A percentile compares a stretch with the other conserved stretches of the same genome.
These are phyloP conservation scores for Salisapilia sapeloensis DNA, from an alignment of 352 stramenopile species.

Conservation along the genomic window DNA sequence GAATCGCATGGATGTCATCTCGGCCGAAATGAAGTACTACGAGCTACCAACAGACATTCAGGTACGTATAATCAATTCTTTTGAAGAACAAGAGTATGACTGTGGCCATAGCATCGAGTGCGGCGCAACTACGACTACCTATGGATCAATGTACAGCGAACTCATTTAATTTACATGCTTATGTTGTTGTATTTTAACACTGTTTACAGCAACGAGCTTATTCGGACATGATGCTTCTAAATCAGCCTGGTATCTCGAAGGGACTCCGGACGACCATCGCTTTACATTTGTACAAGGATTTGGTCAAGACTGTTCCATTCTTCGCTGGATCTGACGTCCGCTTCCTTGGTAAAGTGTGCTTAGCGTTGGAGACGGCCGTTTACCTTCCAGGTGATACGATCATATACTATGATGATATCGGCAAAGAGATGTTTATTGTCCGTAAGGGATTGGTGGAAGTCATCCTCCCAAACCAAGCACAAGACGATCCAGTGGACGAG, in stretches of 20 bases:
- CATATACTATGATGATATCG: constrained; percentile 69
- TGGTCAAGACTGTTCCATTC: constrained; percentile 63
- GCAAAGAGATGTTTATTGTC: constrained; percentile 79
- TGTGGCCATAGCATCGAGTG: constrained; percentile 25
- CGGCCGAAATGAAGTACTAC: constrained; percentile 67
- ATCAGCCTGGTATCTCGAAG: constrained; percentile 64
- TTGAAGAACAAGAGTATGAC: too few species aligned
- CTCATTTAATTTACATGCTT: neutral
- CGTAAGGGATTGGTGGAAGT: constrained; percentile 73
- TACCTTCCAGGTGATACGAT: constrained; percentile 64
- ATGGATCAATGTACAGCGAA: constrained; percentile 53
- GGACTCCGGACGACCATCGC: constrained; percentile 58
- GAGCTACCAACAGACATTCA: constrained; percentile 51
- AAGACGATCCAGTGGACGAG: constrained; percentile 6
- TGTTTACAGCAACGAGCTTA: constrained; percentile 53
- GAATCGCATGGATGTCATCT: constrained; percentile 78
- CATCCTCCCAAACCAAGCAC: constrained; percentile 17
- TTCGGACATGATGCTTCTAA: constrained; percentile 72
- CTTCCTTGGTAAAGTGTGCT: constrained; percentile 64
- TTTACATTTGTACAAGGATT: constrained; percentile 63
- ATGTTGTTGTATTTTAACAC: neutral
- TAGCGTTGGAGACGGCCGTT: constrained; percentile 56
- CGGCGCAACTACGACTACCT: constrained; percentile 73
- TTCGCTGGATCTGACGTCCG: constrained; percentile 55
- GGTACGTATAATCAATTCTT: constrained; percentile 2